phyloP scores from a whole-genome alignment of 805 yeast species.

The Kluyveromyces siamensis region DNA sequence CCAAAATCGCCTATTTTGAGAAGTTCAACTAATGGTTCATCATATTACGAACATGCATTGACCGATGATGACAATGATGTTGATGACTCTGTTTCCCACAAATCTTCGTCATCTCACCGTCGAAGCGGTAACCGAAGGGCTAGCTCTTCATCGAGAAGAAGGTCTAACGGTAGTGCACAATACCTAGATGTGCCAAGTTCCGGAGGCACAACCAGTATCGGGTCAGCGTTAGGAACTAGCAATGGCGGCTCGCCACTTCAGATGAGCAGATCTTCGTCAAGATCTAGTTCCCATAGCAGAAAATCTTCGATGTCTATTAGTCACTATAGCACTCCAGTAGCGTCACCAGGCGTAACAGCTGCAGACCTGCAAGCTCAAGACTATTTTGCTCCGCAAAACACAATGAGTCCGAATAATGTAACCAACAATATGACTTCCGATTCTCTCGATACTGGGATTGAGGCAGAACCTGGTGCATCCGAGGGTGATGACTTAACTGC shows the following conservation, averaged over 20 bases:
- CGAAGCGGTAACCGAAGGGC: slow-evolving; percentile 5
- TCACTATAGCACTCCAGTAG: slow-evolving; percentile 24
- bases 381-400: slow-evolving; percentile 10
- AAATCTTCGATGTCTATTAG: slow-evolving; percentile 17
- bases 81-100: slow-evolving; percentile 4
- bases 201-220: not conserved
- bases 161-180: slow-evolving; percentile 2
- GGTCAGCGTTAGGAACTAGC: not conserved
- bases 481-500: slow-evolving; percentile 10
- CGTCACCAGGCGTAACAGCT: slow-evolving; percentile 21
- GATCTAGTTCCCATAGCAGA: slow-evolving; percentile 23
- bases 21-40: slow-evolving; percentile 18
- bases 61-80: slow-evolving; percentile 24
- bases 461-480: slow-evolving; percentile 5
- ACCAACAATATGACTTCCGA: slow-evolving; percentile 5
- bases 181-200: slow-evolving; percentile 6
- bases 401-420: slow-evolving; percentile 1
- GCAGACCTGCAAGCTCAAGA: slow-evolving; percentile 9
- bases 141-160: slow-evolving; percentile 4
- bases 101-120: slow-evolving; percentile 5
- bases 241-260: slow-evolving; percentile 4
- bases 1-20: slow-evolving; percentile 70
- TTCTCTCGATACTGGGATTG: slow-evolving; percentile 1
- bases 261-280: slow-evolving; percentile 14
- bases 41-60: slow-evolving; percentile 23